phyloP scores from a whole-genome alignment of 345 rosid species.

The Hibiscus mutabilis region DNA sequence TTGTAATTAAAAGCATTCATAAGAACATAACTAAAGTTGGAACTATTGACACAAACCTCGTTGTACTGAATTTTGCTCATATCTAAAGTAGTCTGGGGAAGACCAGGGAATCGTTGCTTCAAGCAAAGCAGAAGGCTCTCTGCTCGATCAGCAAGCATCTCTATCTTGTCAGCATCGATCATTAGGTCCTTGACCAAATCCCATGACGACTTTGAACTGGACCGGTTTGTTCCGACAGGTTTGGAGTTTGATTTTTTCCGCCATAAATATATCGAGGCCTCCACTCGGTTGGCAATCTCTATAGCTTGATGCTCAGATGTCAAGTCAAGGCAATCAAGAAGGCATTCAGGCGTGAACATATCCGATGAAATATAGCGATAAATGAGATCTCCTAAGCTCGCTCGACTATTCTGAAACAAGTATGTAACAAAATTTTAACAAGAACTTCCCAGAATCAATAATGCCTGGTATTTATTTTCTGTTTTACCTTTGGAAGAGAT shows the following conservation, averaged over 20 bases:
- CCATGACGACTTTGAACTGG: conserved; percentile 77
- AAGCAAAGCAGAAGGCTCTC: conserved; percentile 76
- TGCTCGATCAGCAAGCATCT: conserved; percentile 78
- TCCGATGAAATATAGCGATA: conserved; percentile 78
- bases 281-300: conserved; percentile 86
- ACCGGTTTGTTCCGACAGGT: conserved; percentile 35
- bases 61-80: conserved; percentile 96
- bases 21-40: neutral
- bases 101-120: conserved; percentile 90
- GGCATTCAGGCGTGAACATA: conserved; percentile 76
- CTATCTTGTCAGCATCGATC: conserved; percentile 79
- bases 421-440: neutral
- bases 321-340: conserved; percentile 88
- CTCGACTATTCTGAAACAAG: conserved; percentile 73
- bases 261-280: conserved; percentile 74
- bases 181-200: conserved; percentile 81
- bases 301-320: conserved; percentile 93
- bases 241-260: conserved; percentile 52
- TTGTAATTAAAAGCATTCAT: neutral
- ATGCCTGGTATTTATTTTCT: neutral
- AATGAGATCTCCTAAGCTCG: conserved; percentile 74
- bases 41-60: conserved; percentile 37
- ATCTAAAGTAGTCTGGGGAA: conserved; percentile 90
- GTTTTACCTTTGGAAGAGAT: conserved; percentile 77
- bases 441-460: neutral